Conservation (phyloP, 176 grass and related monocot genomes). For the Alopecurus myosuroides region DNA sequence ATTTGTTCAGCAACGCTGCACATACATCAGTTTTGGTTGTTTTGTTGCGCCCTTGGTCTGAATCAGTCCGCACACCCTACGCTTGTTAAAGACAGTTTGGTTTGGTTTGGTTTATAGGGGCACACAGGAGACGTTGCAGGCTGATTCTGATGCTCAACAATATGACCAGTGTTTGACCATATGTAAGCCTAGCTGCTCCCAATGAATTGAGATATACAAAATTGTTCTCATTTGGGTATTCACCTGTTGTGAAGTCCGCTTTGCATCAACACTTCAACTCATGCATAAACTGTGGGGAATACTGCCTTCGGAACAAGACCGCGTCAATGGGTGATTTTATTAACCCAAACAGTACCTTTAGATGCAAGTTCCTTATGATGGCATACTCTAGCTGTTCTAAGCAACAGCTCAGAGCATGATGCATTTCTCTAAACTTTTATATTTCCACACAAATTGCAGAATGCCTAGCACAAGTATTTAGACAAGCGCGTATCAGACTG, state of each 20-base stretch:
- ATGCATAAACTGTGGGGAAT: neutral
- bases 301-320: neutral
- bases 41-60: too few relatives aligned
- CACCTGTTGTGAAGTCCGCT: too few relatives aligned
- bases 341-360: neutral
- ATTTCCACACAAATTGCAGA: neutral
- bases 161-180: too few relatives aligned
- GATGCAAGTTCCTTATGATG: neutral
- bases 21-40: neutral
- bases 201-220: too few relatives aligned
- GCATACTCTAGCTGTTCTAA: neutral
- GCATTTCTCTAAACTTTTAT: neutral
- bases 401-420: neutral
- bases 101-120: neutral
- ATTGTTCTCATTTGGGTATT: too few relatives aligned
- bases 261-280: too few relatives aligned
- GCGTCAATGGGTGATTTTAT: neutral
- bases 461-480: slow-evolving; percentile 2
- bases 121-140: neutral
- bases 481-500: slow-evolving; percentile 26
- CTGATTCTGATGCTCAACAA: too few relatives aligned
- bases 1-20: neutral
- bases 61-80: too few relatives aligned
- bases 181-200: too few relatives aligned
- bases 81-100: neutral